These are phyloP conservation scores for Lolium perenne DNA, from an alignment of 176 grass and related monocot species.

Conservation along the genomic window DNA sequence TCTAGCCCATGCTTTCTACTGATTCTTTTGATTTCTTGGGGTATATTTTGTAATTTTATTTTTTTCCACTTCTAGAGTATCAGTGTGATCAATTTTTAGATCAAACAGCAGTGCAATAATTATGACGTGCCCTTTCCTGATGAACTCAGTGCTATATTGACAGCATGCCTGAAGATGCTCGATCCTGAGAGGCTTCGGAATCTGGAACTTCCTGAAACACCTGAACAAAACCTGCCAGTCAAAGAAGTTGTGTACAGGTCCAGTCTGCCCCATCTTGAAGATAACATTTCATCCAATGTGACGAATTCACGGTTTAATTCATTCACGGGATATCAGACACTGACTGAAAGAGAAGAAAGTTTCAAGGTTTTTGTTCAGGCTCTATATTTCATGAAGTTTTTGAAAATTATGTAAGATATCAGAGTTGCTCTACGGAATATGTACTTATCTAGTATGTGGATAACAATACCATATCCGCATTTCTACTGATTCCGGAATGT, in stretches of 20 bases:
- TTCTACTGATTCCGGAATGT: not conserved
- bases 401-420: constrained; percentile 29
- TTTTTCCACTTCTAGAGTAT: not conserved
- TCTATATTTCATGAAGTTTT: constrained; percentile 35
- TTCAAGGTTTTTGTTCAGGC: constrained; percentile 73
- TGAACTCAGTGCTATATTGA: constrained; percentile 41
- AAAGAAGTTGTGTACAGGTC: constrained; percentile 75
- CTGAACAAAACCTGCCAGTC: constrained; percentile 37
- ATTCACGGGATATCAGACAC: constrained; percentile 86
- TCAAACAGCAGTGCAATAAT: constrained; percentile 5
- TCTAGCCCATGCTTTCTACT: constrained; percentile 18
- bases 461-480: not conserved
- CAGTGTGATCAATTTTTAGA: not conserved
- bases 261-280: constrained; percentile 32
- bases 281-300: constrained; percentile 30
- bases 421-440: not conserved
- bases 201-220: constrained; percentile 63
- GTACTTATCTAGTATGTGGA: constrained; percentile 23
- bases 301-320: constrained; percentile 66
- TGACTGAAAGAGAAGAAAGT: constrained; percentile 86
- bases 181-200: constrained; percentile 58
- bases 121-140: constrained; percentile 38
- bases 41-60: not conserved
- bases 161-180: constrained; percentile 82
- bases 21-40: not conserved